Evolutionary conservation across 177 flowering plant genomes (phyloP), one percentile per base, ranked within the genome.

Genomic region (Vitis hybrid): DNA sequence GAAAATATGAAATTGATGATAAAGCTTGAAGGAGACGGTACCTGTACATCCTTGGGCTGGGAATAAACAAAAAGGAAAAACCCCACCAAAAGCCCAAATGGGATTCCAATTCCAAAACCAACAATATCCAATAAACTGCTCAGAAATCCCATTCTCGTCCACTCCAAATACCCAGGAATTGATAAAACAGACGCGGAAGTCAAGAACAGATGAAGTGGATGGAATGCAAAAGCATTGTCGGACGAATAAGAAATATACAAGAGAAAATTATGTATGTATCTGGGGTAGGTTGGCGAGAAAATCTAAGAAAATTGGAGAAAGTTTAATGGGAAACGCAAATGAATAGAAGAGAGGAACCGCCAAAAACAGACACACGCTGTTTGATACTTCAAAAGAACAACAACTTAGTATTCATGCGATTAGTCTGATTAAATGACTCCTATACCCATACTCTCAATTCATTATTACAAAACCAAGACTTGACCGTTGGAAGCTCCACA

Each of bases 51-150:
- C 24, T 49, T 70, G 57, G 93, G 81, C 69, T 83, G 56, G 5
- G 70, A 76, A 67, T 86, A 87, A 9, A 90, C 67, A 70, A 87
- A 90, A 32, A 83, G 32, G 62, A 78, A 81, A 74, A 82, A 89
- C 0, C 95, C 95, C 12, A 86, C 63, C 18, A 87, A 52, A 64
- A 89, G 75, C 40, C 95, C 95, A 21, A 86, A 3, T 1, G 84
- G 83, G 63, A 86, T 61, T 49, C 95, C 95, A 49, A 90, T 64
- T n/a, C 79, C 86, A 65, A 90, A 88, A 24, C 95, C 91, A 59
- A 88, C 11, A 52, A 87, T 66, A 30, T 82, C 91, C 79, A 90
- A 50, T 8, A 90, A 35, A 78, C 68, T 79, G 67, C 85, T 79
- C 67, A 87, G 49, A 74, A 90, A 80, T 32, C 90, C 93, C 95